phyloP scores from a whole-genome alignment of 2,329 filamentous ascomycete species.

The Xylaria sp. region DNA sequence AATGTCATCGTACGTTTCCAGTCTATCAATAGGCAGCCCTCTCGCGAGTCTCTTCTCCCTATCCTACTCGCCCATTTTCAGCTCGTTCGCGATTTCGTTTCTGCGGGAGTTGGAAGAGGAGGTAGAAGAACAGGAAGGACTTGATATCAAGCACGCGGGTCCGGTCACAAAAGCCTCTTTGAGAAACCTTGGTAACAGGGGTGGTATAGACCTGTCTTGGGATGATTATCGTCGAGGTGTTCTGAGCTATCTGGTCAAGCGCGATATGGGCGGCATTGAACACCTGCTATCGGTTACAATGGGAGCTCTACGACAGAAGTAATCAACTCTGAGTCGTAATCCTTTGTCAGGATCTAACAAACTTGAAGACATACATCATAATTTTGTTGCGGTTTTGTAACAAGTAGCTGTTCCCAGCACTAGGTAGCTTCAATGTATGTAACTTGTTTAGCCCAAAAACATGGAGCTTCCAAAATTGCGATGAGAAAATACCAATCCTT shows the following conservation, averaged over 20 bases:
- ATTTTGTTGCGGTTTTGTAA: not conserved
- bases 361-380: not conserved
- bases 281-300: slow-evolving; percentile 84
- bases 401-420: not conserved
- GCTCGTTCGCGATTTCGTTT: slow-evolving; percentile 65
- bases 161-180: slow-evolving; percentile 78
- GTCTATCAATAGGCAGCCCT: slow-evolving; percentile 59
- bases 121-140: slow-evolving; percentile 53
- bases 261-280: slow-evolving; percentile 73
- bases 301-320: slow-evolving; percentile 72
- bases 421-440: not conserved
- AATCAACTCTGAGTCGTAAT: slow-evolving; percentile 13
- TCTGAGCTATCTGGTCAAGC: slow-evolving; percentile 72
- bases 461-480: not conserved
- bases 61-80: slow-evolving; percentile 68
- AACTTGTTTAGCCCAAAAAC: not conserved
- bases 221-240: slow-evolving; percentile 80
- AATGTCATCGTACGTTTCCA: slow-evolving; percentile 61
- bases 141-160: slow-evolving; percentile 67
- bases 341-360: not conserved
- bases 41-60: slow-evolving; percentile 66
- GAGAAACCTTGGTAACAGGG: slow-evolving; percentile 68
- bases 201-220: slow-evolving; percentile 76
- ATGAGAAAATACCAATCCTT: not conserved
- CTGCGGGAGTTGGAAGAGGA: slow-evolving; percentile 69